phyloP scores from a whole-genome alignment of 2,329 filamentous ascomycete species.

The Phoma sp. region DNA sequence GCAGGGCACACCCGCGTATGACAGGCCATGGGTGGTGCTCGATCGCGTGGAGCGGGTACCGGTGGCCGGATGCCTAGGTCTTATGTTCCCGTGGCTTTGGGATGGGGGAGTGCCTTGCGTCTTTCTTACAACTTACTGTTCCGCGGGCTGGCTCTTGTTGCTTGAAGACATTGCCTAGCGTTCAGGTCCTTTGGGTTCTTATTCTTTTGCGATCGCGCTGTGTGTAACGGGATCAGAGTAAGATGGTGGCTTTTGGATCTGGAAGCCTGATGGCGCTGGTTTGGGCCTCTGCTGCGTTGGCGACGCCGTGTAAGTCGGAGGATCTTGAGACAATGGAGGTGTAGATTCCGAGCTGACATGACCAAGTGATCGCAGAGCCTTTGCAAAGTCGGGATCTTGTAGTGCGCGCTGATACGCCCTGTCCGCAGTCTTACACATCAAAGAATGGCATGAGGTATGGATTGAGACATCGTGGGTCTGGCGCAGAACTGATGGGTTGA shows the following conservation, averaged over 20 bases:
- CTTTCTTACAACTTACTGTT: not conserved
- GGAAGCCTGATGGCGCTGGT: conserved; percentile 27
- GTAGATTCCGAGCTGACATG: conserved; percentile 12
- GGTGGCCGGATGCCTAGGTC: too few species aligned
- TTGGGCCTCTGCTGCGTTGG: conserved; percentile 29
- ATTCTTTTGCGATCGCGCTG: not conserved
- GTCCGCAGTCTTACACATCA: conserved; percentile 30
- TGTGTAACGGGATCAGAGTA: not conserved
- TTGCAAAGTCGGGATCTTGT: conserved; percentile 20
- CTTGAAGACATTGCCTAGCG: not conserved
- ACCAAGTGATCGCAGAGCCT: conserved; percentile 26
- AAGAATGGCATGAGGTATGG: conserved; percentile 33
- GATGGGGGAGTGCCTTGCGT: not conserved
- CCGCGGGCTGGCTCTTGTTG: not conserved
- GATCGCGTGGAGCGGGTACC: too few species aligned
- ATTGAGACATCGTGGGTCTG: not conserved
- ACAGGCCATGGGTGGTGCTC: too few species aligned
- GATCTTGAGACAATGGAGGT: not conserved
- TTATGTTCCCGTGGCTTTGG: not conserved
- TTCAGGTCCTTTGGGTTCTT: not conserved
- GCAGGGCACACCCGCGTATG: too few species aligned
- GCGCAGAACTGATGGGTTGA: not conserved
- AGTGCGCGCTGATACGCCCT: conserved; percentile 23
- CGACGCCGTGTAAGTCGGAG: conserved; percentile 30
- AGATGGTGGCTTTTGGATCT: conserved; percentile 2